phyloP scores from a whole-genome alignment of 495 filamentous ascomycete genomes.

The Hyaloscypha bicolor region DNA sequence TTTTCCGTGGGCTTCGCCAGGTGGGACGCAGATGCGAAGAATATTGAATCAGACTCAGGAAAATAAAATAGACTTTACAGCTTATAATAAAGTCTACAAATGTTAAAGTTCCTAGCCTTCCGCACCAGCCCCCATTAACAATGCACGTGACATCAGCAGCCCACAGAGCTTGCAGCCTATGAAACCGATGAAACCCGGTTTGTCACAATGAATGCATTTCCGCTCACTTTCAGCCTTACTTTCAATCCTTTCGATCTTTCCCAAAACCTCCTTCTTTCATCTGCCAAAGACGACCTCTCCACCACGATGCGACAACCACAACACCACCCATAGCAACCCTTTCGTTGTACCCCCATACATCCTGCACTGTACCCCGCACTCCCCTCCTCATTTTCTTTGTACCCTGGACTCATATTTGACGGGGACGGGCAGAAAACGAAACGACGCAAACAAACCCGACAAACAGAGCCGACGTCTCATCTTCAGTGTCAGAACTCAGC shows the following conservation, averaged over 20 bases:
- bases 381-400: not conserved
- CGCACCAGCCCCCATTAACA: not conserved
- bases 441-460: not conserved
- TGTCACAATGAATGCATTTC: not conserved
- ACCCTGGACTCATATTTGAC: not conserved
- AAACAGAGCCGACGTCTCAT: not conserved
- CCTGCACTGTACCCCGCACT: not conserved
- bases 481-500: not conserved
- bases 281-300: not conserved
- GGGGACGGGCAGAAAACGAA: not conserved
- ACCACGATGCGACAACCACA: not conserved
- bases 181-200: not conserved
- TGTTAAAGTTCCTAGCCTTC: not conserved
- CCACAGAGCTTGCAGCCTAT: not conserved
- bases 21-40: not conserved
- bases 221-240: not conserved
- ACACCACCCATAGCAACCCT: too few relatives aligned
- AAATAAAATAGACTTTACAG: not conserved
- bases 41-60: not conserved
- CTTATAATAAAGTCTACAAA: not conserved
- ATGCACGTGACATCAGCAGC: not conserved
- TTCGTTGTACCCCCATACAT: too few relatives aligned
- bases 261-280: not conserved
- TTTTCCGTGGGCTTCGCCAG: too few relatives aligned
- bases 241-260: not conserved